Evolutionary conservation across 2,329 filamentous ascomycete species (phyloP).

Genomic region (Apiospora pterosperma): DNA sequence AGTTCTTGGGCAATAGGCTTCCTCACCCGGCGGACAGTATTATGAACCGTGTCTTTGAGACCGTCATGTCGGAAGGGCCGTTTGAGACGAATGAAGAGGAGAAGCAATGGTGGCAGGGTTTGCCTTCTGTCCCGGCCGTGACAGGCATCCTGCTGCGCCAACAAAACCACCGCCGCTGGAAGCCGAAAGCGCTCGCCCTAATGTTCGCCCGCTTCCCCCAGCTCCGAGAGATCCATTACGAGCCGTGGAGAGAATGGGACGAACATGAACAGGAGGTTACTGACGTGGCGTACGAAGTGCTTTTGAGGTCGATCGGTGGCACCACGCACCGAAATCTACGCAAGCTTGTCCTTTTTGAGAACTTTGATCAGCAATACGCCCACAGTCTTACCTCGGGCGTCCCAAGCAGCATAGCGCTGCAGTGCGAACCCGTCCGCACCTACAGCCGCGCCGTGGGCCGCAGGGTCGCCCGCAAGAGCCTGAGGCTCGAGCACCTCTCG

Average conservation of each 20-base stretch:
- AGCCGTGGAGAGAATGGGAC: slow-evolving; percentile 28
- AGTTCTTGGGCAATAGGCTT: neutral
- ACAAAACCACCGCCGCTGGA: slow-evolving; percentile 29
- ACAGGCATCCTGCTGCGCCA: slow-evolving; percentile 28
- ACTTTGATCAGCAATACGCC: neutral
- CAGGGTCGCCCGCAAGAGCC: neutral
- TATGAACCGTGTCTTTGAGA: slow-evolving; percentile 13
- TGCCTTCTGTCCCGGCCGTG: slow-evolving; percentile 24
- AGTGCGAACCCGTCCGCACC: neutral
- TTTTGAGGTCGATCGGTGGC: neutral
- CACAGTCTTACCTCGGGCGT: neutral
- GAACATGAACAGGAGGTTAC: neutral
- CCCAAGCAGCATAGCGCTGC: neutral
- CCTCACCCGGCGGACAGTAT: neutral
- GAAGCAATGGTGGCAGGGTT: slow-evolving; percentile 20
- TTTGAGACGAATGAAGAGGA: slow-evolving; percentile 19
- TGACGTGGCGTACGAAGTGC: neutral
- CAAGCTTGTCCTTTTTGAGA: neutral
- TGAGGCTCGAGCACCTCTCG: neutral
- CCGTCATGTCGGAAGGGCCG: slow-evolving; percentile 16
- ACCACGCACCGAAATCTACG: neutral
- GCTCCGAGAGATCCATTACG: slow-evolving; percentile 28
- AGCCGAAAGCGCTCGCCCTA: slow-evolving; percentile 20
- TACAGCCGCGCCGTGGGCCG: neutral
- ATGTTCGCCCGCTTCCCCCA: slow-evolving; percentile 27